Percentiles rank a stretch among this genome's conserved stretches.
These are phyloP conservation scores for Heteromeles arbutifolia DNA, from an alignment of 306 rosid species.

Conservation along the genomic window DNA sequence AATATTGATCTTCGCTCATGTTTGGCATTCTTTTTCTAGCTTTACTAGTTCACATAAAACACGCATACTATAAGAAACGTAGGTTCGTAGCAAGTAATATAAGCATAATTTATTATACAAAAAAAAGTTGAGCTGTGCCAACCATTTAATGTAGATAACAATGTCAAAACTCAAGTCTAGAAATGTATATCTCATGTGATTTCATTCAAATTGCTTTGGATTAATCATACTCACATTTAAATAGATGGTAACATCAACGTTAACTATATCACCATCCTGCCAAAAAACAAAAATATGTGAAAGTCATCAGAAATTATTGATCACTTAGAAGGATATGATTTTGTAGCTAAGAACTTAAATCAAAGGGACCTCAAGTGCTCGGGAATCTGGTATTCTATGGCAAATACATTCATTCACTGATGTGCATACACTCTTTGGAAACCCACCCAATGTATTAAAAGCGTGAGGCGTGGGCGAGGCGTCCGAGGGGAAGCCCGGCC, in stretches of 20 bases:
- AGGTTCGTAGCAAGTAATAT: no score
- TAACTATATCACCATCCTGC: slow-evolving; percentile 96
- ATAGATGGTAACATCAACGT: slow-evolving; percentile 85
- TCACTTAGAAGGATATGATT: not conserved
- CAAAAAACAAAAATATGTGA: slow-evolving; percentile 6
- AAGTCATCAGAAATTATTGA: not conserved
- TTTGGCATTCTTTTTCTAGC: no score
- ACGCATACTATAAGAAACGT: not conserved
- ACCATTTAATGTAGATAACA: not conserved
- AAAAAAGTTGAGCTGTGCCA: no score
- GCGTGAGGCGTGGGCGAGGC: no score
- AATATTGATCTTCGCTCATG: no score
- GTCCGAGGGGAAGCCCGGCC: no score
- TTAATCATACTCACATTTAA: slow-evolving; percentile 59
- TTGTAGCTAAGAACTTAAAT: slow-evolving; percentile 8
- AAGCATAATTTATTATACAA: no score
- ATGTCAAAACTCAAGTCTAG: not conserved
- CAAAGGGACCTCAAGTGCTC: slow-evolving; percentile 63
- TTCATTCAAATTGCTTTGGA: not conserved
- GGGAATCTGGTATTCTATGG: slow-evolving; percentile 95
- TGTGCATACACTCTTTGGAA: slow-evolving; percentile 97
- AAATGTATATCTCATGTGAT: not conserved
- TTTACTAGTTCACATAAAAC: no score
- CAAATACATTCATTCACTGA: slow-evolving; percentile 95
- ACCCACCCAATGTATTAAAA: no score